A percentile compares a stretch with the other conserved stretches of the same genome.
Conservation (phyloP, 2,329 filamentous ascomycete genomes). For the Fusarium circinatum region DNA sequence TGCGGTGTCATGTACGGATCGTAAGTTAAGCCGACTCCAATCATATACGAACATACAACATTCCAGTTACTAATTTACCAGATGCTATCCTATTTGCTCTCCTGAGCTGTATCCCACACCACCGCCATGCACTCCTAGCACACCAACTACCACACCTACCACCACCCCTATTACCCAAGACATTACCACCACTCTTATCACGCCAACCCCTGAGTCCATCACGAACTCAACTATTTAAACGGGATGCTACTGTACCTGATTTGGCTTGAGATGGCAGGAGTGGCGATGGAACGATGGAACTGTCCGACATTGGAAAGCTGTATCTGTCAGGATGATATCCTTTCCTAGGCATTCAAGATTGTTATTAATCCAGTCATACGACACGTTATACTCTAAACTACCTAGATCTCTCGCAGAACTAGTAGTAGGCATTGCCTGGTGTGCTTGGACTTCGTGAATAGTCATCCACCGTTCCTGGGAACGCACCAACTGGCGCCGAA, state of each 20-base stretch:
- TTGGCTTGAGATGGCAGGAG: too few relatives aligned
- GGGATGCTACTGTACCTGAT: not conserved
- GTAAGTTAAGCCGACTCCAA: constrained; percentile 22
- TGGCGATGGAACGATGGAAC: not conserved
- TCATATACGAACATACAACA: not conserved
- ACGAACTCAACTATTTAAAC: not conserved
- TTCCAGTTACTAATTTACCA: constrained; percentile 16
- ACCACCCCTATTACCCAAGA: not conserved
- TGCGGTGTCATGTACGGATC: constrained; percentile 44
- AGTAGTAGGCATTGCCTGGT: constrained; percentile 54
- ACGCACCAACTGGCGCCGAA: constrained; percentile 57
- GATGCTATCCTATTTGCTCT: constrained; percentile 47
- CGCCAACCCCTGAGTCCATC: not conserved
- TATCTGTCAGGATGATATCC: not conserved
- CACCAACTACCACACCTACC: not conserved
- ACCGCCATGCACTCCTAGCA: constrained; percentile 36
- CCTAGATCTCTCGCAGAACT: not conserved
- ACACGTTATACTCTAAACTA: not conserved
- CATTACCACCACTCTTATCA: not conserved
- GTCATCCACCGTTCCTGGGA: constrained; percentile 58
- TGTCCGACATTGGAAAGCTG: not conserved
- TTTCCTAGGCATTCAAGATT: not conserved
- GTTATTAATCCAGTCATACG: not conserved
- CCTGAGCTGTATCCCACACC: constrained; percentile 35
- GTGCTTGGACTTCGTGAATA: constrained; percentile 47